phyloP scores from a whole-genome alignment of 768 basidiomycete genomes.

The Plicaturopsis crispa region DNA sequence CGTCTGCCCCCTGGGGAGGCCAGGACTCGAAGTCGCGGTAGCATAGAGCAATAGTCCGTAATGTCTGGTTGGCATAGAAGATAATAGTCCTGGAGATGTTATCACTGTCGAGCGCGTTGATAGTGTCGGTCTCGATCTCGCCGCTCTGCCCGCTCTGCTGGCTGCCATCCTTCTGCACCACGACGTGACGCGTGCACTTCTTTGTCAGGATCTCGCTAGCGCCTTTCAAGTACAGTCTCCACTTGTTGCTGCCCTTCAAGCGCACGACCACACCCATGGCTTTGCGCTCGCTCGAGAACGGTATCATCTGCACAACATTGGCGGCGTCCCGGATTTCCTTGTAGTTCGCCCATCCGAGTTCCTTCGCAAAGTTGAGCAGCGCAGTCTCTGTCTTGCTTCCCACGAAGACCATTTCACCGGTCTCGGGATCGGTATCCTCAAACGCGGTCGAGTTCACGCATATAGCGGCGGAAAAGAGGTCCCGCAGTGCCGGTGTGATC shows the following conservation, averaged over 20 bases:
- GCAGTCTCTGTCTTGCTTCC: slow-evolving; percentile 97
- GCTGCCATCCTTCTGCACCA: slow-evolving; percentile 37
- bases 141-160: slow-evolving; percentile 14
- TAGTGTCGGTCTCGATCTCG: slow-evolving; percentile 47
- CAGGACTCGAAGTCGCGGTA: slow-evolving; percentile 82
- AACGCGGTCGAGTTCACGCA: slow-evolving; percentile 94
- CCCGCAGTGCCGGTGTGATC: slow-evolving; percentile 51
- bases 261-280: slow-evolving; percentile 88
- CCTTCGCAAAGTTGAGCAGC: slow-evolving; percentile 77
- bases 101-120: slow-evolving; percentile 61
- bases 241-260: slow-evolving; percentile 36
- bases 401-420: slow-evolving; percentile 57
- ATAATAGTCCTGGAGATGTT: slow-evolving; percentile 93
- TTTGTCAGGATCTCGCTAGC: slow-evolving; percentile 90
- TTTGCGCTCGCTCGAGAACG: slow-evolving; percentile 91
- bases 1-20: slow-evolving; percentile 56
- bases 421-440: slow-evolving; percentile 65
- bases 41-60: slow-evolving; percentile 91
- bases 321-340: slow-evolving; percentile 53
- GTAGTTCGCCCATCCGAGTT: slow-evolving; percentile 72
- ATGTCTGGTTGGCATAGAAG: slow-evolving; percentile 94
- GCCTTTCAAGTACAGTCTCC: slow-evolving; percentile 82
- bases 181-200: slow-evolving; percentile 65
- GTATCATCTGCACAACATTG: slow-evolving; percentile 76
- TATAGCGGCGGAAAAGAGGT: slow-evolving; percentile 78